Percentiles rank a stretch among this genome's conserved stretches.
Conservation (phyloP, 805 yeast species). For the Nakazawaea populi region DNA sequence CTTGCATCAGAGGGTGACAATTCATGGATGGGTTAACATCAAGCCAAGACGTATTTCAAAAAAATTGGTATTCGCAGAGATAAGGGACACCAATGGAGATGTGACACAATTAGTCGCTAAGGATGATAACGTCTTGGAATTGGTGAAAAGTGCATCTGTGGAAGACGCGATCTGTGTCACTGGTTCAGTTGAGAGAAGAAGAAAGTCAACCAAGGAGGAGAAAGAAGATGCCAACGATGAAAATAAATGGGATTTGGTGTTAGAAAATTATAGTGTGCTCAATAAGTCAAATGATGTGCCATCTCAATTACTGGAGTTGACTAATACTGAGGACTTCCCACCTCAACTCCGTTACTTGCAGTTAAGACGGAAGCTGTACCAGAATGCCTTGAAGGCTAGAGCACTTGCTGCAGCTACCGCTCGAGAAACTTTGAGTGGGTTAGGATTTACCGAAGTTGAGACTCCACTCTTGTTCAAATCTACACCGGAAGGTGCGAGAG, state of each 20-base stretch:
- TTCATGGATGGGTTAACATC: constrained; percentile 82
- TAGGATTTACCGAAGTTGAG: constrained; percentile 73
- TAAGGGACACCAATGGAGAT: constrained; percentile 72
- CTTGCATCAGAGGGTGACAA: constrained; percentile 28
- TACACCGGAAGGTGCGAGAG: constrained; percentile 98
- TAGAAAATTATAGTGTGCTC: constrained; percentile 46
- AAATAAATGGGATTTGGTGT: constrained; percentile 50
- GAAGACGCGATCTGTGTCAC: constrained; percentile 72
- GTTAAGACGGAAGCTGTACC: constrained; percentile 55
- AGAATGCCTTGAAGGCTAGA: constrained; percentile 48
- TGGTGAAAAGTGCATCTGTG: constrained; percentile 42
- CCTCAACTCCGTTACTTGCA: constrained; percentile 80
- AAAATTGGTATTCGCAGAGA: constrained; percentile 58
- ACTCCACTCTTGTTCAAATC: constrained; percentile 92
- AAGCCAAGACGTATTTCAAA: constrained; percentile 69
- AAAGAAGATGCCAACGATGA: constrained; percentile 9
- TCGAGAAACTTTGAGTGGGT: constrained; percentile 28
- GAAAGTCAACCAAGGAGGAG: constrained; percentile 13
- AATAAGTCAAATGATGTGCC: constrained; percentile 62
- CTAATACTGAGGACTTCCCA: constrained; percentile 54
- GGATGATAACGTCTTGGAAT: constrained; percentile 28
- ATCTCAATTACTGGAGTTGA: constrained; percentile 56
- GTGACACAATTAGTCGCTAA: constrained; percentile 51
- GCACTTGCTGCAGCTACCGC: constrained; percentile 45
- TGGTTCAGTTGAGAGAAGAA: constrained; percentile 42